Conservation (phyloP, 768 basidiomycete genomes). For the Cystobasidiopsis lactophilus region DNA sequence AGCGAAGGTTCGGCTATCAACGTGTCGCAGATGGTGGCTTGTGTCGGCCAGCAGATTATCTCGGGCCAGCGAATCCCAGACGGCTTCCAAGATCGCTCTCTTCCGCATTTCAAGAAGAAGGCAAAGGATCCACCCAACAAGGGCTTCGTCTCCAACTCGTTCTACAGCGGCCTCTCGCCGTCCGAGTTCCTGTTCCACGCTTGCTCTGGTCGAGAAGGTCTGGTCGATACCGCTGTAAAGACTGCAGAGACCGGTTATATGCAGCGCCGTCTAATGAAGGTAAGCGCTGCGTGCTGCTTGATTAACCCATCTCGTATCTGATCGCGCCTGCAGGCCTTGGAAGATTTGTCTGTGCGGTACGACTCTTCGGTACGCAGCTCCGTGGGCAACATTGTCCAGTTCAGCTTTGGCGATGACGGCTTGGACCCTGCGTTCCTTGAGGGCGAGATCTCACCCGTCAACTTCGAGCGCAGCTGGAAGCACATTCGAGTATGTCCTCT, state of each 20-base stretch:
- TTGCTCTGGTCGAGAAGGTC: constrained; percentile 90
- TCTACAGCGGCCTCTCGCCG: constrained; percentile 71
- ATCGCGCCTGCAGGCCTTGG: constrained; percentile 38
- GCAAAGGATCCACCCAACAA: constrained; percentile 89
- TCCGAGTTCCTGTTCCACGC: constrained; percentile 98
- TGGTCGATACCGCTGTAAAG: constrained; percentile 98
- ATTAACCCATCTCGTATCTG: background rate
- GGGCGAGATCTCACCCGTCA: constrained; percentile 82
- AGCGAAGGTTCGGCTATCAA: constrained; percentile 79
- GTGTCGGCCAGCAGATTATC: constrained; percentile 98
- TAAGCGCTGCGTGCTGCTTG: constrained; percentile 4
- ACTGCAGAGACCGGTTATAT: constrained; percentile 99
- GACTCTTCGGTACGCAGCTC: constrained; percentile 90
- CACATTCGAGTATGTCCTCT: constrained; percentile 44
- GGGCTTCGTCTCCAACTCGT: constrained; percentile 93
- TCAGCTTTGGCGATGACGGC: constrained; percentile 88
- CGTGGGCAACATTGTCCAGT: constrained; percentile 84
- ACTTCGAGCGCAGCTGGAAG: constrained; percentile 63
- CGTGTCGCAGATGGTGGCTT: constrained; percentile 99
- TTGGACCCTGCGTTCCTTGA: constrained; percentile 90
- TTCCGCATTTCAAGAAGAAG: constrained; percentile 97
- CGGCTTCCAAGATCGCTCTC: constrained; percentile 93
- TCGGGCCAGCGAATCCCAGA: constrained; percentile 92
- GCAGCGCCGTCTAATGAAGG: constrained; percentile 95
- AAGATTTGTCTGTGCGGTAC: constrained; percentile 89